A percentile compares a stretch with the other conserved stretches of the same genome.
These are phyloP conservation scores for Mytilinidion resinicola DNA, from an alignment of 495 filamentous ascomycete species.

Conservation along the genomic window DNA sequence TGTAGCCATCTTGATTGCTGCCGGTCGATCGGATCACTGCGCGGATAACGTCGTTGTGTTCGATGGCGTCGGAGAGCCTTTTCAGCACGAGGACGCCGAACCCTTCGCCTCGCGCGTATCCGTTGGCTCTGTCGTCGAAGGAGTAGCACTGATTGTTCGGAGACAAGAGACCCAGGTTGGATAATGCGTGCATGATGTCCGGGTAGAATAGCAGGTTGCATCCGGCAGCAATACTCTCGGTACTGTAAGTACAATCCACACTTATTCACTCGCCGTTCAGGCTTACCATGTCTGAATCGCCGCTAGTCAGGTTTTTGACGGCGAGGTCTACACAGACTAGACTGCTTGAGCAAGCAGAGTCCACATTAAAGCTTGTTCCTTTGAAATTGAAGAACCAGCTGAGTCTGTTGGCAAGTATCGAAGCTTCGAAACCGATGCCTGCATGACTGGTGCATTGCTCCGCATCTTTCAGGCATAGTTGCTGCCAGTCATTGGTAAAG, in stretches of 20 bases:
- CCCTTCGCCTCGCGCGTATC: slow-evolving; percentile 19
- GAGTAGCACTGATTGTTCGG: slow-evolving; percentile 13
- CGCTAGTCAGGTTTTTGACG: background rate
- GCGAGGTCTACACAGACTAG: background rate
- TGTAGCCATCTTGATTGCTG: slow-evolving; percentile 41
- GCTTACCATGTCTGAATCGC: slow-evolving; percentile 1
- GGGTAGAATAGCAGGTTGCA: background rate
- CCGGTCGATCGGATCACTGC: slow-evolving; percentile 40
- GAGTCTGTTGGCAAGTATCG: background rate
- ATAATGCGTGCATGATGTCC: background rate
- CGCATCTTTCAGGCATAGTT: background rate
- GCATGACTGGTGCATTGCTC: background rate
- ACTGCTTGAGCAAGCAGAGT: slow-evolving; percentile 9
- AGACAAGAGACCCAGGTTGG: slow-evolving; percentile 3
- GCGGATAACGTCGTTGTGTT: slow-evolving; percentile 35
- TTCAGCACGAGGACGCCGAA: slow-evolving; percentile 28
- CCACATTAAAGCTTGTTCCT: background rate
- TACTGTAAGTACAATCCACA: background rate
- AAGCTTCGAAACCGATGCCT: background rate
- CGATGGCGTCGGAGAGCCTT: slow-evolving; percentile 24
- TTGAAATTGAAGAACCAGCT: slow-evolving; percentile 3
- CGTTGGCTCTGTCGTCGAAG: slow-evolving; percentile 15
- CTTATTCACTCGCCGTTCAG: background rate
- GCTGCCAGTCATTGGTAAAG: background rate
- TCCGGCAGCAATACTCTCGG: background rate